Percentiles rank a stretch among this genome's conserved stretches.
Evolutionary conservation across 345 rosid species (phyloP).

Genomic region (Boechera divaricarpa): DNA sequence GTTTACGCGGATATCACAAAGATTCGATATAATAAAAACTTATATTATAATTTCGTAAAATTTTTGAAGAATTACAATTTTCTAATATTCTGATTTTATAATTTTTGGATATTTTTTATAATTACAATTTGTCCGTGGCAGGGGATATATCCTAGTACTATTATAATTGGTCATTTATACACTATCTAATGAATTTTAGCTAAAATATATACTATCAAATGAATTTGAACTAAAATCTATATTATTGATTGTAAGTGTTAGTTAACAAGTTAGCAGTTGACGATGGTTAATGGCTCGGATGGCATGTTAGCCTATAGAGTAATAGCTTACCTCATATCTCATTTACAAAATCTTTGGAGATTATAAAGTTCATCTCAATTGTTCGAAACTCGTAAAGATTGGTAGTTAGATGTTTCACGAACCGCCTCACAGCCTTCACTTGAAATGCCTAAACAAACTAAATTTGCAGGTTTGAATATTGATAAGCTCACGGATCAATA

Average conservation of each 20-base stretch:
- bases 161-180: not conserved
- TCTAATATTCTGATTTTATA: too few species aligned
- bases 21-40: too few species aligned
- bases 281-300: not conserved
- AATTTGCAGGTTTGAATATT: not conserved
- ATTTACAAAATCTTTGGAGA: not conserved
- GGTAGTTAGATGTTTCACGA: too few species aligned
- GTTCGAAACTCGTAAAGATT: conserved; percentile 3
- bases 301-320: not conserved
- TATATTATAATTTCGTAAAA: too few species aligned
- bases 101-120: too few species aligned
- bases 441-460: conserved; percentile 7
- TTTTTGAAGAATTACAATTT: too few species aligned
- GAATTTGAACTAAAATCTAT: too few species aligned
- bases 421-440: too few species aligned
- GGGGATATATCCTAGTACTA: too few species aligned
- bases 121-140: too few species aligned
- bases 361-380: not conserved
- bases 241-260: not conserved
- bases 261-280: not conserved
- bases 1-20: too few species aligned
- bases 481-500: not conserved
- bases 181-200: not conserved
- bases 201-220: too few species aligned
- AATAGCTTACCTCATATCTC: not conserved